Base-by-base conservation (phyloP, 208 protist species). In the Herpetomonas tarakana region DNA sequence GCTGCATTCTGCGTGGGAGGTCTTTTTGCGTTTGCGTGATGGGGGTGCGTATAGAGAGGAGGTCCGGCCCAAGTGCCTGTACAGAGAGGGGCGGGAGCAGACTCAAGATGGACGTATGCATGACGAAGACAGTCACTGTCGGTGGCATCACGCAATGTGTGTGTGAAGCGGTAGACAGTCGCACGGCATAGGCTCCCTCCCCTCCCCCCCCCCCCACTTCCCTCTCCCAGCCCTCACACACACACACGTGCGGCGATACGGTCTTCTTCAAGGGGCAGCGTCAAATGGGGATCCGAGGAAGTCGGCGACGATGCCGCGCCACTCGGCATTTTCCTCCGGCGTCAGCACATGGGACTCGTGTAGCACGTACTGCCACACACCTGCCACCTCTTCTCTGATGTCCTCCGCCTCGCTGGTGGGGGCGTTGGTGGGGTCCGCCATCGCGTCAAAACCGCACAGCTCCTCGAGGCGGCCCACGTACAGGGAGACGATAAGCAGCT, bases 241-340 rank as follows among this genome's bases (percentile, higher is more conserved):
- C n/a, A n/a, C n/a, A n/a, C n/a, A n/a, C n/a, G 19, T 21, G 38
- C 6, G n/a, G 11, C 44, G 3, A 16, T 19, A 1, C 11, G 0
- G 0, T 38, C 11, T 0, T 9, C 50, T 7, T 61, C 49, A 84
- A 24, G 61, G 53, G 1, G 58, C 47, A 12, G 70, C 55, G 24
- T 81, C 72, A 64, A 89, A 93, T 24, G 74, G 76, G 0, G 73
- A 62, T 18, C 87, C 87, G 1, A 93, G 52, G 67, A 75, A 92
- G 0, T 69, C 69, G 0, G 16, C 49, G 2, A 70, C 73, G 12
- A 91, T 61, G 11, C 67, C 26, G 45, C 47, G 54, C 87, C 87
- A 93, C 62, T 87, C 76, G 30, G 55, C 29, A 29, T 63, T 52
- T 52, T 91, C 87, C 46, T 53, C 68, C 19, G 25, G 46, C 38